Percentiles rank a stretch among this genome's conserved stretches.
These are phyloP conservation scores for Amoebophrya sp. DNA, from an alignment of 169 alveolate species.

Conservation along the genomic window DNA sequence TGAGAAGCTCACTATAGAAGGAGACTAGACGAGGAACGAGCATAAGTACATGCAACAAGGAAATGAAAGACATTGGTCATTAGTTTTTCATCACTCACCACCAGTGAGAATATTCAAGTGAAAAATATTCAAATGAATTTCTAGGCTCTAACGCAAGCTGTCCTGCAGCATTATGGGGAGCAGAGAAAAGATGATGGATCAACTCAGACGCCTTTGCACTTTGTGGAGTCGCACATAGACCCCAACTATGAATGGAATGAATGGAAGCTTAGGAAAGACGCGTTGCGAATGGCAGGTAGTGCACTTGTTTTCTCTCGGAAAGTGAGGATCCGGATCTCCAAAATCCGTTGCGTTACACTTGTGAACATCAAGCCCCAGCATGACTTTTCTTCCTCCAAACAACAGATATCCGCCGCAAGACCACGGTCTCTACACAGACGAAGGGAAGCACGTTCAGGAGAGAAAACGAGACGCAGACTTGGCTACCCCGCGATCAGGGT, in stretches of 20 bases:
- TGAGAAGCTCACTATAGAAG: no score
- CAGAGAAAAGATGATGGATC: background rate
- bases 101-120: no score
- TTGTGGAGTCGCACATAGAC: background rate
- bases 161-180: background rate
- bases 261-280: background rate
- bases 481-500: background rate
- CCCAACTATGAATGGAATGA: background rate
- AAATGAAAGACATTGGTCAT: no score
- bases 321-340: no score
- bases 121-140: no score
- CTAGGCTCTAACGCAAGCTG: no score
- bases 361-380: no score
- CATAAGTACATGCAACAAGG: no score
- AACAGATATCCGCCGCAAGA: background rate
- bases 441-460: background rate
- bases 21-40: no score
- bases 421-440: background rate
- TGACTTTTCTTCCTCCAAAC: background rate
- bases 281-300: background rate
- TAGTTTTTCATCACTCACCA: no score
- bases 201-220: slow-evolving; percentile 1
- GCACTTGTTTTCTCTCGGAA: background rate
- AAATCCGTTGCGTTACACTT: no score
- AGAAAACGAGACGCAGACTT: slow-evolving; percentile 7